A percentile compares a stretch with the other conserved stretches of the same genome.
Evolutionary conservation across 1,139 yeast species (phyloP).

Genomic region (Lodderomyces metapsilosis): DNA sequence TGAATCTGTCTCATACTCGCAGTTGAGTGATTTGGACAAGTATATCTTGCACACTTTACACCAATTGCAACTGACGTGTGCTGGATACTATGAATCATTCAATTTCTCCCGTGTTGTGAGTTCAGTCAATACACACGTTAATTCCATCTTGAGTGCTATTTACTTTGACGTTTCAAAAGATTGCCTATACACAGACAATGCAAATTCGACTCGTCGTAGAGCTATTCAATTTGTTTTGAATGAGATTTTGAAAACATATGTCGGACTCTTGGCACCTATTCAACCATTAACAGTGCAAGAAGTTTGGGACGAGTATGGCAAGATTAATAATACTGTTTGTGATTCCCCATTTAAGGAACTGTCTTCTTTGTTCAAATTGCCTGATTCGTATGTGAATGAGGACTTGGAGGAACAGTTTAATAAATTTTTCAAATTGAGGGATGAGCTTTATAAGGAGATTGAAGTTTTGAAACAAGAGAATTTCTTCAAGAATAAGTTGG

Average conservation of each 20-base stretch:
- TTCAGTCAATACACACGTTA: constrained; percentile 68
- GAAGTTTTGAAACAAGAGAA: constrained; percentile 33
- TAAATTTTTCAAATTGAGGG: constrained; percentile 46
- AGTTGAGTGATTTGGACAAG: constrained; percentile 60
- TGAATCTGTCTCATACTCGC: constrained; percentile 25
- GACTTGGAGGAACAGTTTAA: constrained; percentile 40
- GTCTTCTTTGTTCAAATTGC: constrained; percentile 28
- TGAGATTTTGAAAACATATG: constrained; percentile 59
- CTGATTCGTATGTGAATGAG: constrained; percentile 22
- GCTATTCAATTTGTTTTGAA: constrained; percentile 71
- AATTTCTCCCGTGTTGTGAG: constrained; percentile 69
- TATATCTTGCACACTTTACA: constrained; percentile 58
- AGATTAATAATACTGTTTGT: constrained; percentile 25
- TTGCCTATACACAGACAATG: constrained; percentile 69
- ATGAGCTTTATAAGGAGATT: constrained; percentile 43
- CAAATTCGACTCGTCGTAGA: constrained; percentile 50
- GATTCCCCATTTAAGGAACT: constrained; percentile 56
- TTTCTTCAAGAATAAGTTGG: constrained; percentile 61
- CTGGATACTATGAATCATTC: constrained; percentile 50
- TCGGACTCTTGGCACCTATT: constrained; percentile 73
- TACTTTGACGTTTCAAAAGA: constrained; percentile 90
- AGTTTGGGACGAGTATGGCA: constrained; percentile 65
- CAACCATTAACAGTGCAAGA: constrained; percentile 85
- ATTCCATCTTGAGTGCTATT: constrained; percentile 71
- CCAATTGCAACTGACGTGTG: constrained; percentile 43